Base-by-base conservation (phyloP, 2,329 filamentous ascomycete genomes). In the Aspergillus fructus region DNA sequence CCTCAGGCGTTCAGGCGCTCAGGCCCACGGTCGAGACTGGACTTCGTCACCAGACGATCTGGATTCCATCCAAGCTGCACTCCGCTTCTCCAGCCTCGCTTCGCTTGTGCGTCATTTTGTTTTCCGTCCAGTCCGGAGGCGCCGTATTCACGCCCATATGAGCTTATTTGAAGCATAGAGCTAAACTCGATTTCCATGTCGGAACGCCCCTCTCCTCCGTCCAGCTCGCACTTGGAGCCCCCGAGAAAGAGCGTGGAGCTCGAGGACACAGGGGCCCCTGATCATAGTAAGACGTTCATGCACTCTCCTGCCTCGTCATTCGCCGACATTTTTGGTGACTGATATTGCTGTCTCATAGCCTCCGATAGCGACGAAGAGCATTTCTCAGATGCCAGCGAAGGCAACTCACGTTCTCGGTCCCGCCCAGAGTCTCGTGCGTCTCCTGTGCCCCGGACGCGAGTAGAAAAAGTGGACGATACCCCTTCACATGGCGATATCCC, bases 311-410 rank as follows among this genome's bases (percentile, higher is more conserved):
- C n/a, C 34, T 23, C 12, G 15, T 30, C 13, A 50, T 41, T 21
- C 43, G 43, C n/a, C 23, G 43, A 24, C 43, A 46, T 21, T 24
- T 17, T 17, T 37, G 15, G n/a, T 46, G 15, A 67, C 63, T 56
- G 41, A 58, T 11, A 45, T n/a, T 40, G 39, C 3, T 19, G 61
- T 59, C 30, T 33, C 27, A 72, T 76, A 69, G 77, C 71, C 47
- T 82, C 80, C 41, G 81, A 81, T 57, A 82, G 80, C 58, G 81
- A 78, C 50, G 78, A 84, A 49, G 85, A 88, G 60, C 83, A 87
- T 72, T 88, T 88, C 71, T 86, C 85, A 47, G 85, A 88, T 68
- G 85, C 85, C 56, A 83, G 80, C 43, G 85, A 88, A 76, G 85
- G 83, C 64, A 73, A 74, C 46, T 60, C 64, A 33, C 66, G 62